Base-by-base conservation (phyloP, 2,329 filamentous ascomycete genomes). In the Talaromyces sp. region DNA sequence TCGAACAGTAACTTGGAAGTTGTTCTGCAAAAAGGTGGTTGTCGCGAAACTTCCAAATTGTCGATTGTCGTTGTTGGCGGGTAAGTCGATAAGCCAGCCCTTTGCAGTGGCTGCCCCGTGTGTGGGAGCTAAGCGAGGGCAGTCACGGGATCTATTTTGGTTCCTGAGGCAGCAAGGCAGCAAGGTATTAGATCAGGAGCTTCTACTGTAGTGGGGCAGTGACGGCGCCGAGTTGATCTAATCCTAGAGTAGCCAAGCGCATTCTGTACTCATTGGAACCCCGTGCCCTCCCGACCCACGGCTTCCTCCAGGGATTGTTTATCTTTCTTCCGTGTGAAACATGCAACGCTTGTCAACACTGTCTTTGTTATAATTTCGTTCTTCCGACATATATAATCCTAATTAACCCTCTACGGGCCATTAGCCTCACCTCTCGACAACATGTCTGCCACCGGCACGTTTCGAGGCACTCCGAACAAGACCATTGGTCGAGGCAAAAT, bases 391-490 rank as follows among this genome's bases (percentile, higher is more conserved):
- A 56, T 56, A 56, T 56, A 56, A 62, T 66, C 54, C 35, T 63
- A 52, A 58, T 61, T 7, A 54, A 54, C n/a, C 25, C 56, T 67
- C 54, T 65, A 62, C 66, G 56, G 66, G 69, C 65, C 66, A 4
- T 70, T 58, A 37, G 41, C 62, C 50, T 31, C 50, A 4, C 25
- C 15, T 27, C 13, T 22, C 37, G 37, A 59, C 74, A 80, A 67
- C 71, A 88, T 88, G 86, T 88, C 86, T 70, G 78, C 83, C 64
- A 72, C 70, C 65, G 86, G 86, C 70, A 88, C 86, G 63, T 84
- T 83, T 75, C 80, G 86, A 74, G 84, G 85, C 67, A 87, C 85
- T 58, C 84, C 85, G 67, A 75, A 78, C 69, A 80, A 81, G 71
- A 80, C 77, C 62, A 86, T 87, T 73, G 79, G 81, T 69, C 80